Percentiles rank a stretch among this genome's conserved stretches.
These are phyloP conservation scores for Fusarium liriodendri DNA, from an alignment of 2,329 filamentous ascomycete genomes.

Conservation along the genomic window DNA sequence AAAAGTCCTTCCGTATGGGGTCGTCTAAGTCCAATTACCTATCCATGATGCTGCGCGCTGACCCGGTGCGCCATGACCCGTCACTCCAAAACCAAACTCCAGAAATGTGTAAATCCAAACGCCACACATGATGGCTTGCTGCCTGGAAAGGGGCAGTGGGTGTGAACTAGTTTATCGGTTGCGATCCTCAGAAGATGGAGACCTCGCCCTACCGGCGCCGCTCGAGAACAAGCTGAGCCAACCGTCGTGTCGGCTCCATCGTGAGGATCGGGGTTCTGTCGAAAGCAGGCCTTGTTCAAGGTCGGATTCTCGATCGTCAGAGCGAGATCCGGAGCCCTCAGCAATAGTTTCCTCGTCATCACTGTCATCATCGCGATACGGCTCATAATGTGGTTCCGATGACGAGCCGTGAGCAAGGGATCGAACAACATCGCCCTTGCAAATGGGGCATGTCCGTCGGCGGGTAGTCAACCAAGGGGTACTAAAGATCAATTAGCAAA, in stretches of 20 bases:
- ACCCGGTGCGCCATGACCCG: slow-evolving; percentile 15
- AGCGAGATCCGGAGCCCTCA: slow-evolving; percentile 48
- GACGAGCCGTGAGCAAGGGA: slow-evolving; percentile 68
- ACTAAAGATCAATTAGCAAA: slow-evolving; percentile 58
- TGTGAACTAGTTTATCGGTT: slow-evolving; percentile 24
- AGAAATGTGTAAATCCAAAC: slow-evolving; percentile 30
- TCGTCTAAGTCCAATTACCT: slow-evolving; percentile 19
- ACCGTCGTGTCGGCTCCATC: slow-evolving; percentile 45
- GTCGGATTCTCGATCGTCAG: slow-evolving; percentile 50
- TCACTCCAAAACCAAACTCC: slow-evolving; percentile 31
- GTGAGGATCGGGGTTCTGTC: slow-evolving; percentile 32
- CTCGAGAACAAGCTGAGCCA: slow-evolving; percentile 55
- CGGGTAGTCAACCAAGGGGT: slow-evolving; percentile 97
- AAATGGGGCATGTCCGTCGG: slow-evolving; percentile 97
- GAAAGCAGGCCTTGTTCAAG: slow-evolving; percentile 56
- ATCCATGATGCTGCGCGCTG: slow-evolving; percentile 22
- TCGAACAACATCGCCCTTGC: slow-evolving; percentile 94
- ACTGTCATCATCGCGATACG: slow-evolving; percentile 65
- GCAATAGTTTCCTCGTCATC: slow-evolving; percentile 53
- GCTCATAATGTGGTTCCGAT: slow-evolving; percentile 64
- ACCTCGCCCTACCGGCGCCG: slow-evolving; percentile 39
- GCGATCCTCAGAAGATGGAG: slow-evolving; percentile 43
- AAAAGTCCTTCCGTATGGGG: slow-evolving; percentile 19
- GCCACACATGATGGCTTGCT: slow-evolving; percentile 14
- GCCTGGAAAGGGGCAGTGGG: slow-evolving; percentile 2